Evolutionary conservation across 1,284 basidiomycete species (phyloP), one percentile per base, ranked within the genome.

Genomic region (Naganishia albida): DNA sequence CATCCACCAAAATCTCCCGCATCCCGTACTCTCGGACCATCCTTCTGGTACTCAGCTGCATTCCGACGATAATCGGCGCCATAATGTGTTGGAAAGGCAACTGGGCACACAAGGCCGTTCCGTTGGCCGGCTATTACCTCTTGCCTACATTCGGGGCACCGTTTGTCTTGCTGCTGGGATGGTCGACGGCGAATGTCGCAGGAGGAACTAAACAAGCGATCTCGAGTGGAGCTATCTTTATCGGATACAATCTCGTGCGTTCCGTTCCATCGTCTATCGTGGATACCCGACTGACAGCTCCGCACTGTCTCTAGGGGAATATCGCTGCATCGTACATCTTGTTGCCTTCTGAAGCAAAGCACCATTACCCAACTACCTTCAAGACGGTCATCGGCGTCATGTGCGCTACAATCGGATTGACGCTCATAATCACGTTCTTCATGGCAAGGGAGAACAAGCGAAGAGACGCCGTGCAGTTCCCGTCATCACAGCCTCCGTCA

Each of bases 131-230:
- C 0, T 82, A 80, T 70, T 82, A 80, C 66, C 73, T 68, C n/a
- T 64, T 68, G 18, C 72, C 76, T n/a, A 75, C 77, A 20, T 83
- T 83, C 65, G 82, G 82, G 2, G 80, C 82, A 1, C 81, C 82
- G 6, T 82, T 80, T 63, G 82, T 82, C 26, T 72, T 80, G 10
- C 75, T 82, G 44, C 76, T 83, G 26, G 75, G 81, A 7, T 70
- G 81, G 3, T 77, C 78, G 3, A 73, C 78, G 1, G 75, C 79
- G 38, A 83, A 83, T 69, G 75, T 81, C 3, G 77, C 79, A 0
- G 82, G 82, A 16, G 72, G 77, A 0, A 83, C 82, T 13, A 83
- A 83, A 70, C 81, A 81, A 68, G 77, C 80, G 12, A 74, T 80
- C 39, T 72, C 77, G 0, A 71, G 68, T 7, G 79, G 75, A 0